phyloP scores from a whole-genome alignment of 139 green algal species.

The Tetradesmus obliquus region DNA sequence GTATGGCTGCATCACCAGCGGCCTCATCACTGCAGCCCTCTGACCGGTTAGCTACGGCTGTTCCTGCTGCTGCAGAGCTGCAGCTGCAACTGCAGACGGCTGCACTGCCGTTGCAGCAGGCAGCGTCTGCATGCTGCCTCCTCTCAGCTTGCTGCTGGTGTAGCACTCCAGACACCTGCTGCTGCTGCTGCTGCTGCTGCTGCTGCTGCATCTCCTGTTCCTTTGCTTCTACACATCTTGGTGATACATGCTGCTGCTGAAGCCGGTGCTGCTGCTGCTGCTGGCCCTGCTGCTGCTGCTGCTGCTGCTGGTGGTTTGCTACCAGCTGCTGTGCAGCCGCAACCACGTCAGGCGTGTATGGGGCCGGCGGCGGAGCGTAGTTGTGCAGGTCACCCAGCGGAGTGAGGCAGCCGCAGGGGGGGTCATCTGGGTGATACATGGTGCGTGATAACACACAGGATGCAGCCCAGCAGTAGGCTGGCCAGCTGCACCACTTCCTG shows the following conservation, averaged over 20 bases:
- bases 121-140: not conserved
- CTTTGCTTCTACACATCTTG: too few relatives aligned
- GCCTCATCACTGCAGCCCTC: too few relatives aligned
- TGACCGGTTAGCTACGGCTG: not conserved
- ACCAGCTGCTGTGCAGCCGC: not conserved
- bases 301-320: not conserved
- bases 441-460: slow-evolving; percentile 81
- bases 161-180: not conserved
- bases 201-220: not conserved
- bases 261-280: not conserved
- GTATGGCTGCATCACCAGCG: not conserved
- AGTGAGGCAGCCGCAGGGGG: slow-evolving; percentile 77
- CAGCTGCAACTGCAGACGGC: not conserved
- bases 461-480: slow-evolving; percentile 77
- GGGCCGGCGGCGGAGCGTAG: slow-evolving; percentile 77
- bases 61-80: not conserved
- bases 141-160: not conserved
- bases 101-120: not conserved
- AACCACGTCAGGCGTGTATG: slow-evolving; percentile 57
- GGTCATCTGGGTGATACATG: slow-evolving; percentile 57
- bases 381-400: slow-evolving; percentile 93
- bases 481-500: slow-evolving; percentile 58
- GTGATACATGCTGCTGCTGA: not conserved
- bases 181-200: not conserved
- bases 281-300: slow-evolving; percentile 9